phyloP scores from a whole-genome alignment of 2,329 filamentous ascomycete species.

The Plectosphaerella sp. region DNA sequence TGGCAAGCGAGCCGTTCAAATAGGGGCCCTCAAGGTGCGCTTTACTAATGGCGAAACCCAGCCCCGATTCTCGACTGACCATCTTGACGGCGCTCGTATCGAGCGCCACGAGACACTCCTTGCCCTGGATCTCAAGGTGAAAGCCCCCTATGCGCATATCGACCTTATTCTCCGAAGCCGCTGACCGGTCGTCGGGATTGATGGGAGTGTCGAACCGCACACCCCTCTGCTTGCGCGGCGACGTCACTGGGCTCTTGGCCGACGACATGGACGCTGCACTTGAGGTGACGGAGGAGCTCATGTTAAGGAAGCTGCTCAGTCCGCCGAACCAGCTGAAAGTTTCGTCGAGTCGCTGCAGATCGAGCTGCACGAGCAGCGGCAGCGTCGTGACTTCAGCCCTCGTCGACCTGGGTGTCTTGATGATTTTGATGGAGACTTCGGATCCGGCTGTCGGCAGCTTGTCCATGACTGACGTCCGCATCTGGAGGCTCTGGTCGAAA shows the following conservation, averaged over 20 bases:
- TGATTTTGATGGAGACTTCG: slow-evolving; percentile 52
- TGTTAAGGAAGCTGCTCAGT: slow-evolving; percentile 82
- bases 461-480: slow-evolving; percentile 56
- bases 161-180: slow-evolving; percentile 57
- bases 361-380: slow-evolving; percentile 70
- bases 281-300: slow-evolving; percentile 79
- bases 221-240: slow-evolving; percentile 42
- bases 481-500: slow-evolving; percentile 53
- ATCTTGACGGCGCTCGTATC: slow-evolving; percentile 80
- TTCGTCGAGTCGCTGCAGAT: slow-evolving; percentile 79
- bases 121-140: slow-evolving; percentile 71
- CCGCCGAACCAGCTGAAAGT: slow-evolving; percentile 87
- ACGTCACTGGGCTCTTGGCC: slow-evolving; percentile 30
- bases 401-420: slow-evolving; percentile 36
- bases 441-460: slow-evolving; percentile 52
- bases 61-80: slow-evolving; percentile 66
- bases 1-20: slow-evolving; percentile 43
- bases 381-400: slow-evolving; percentile 68
- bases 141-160: slow-evolving; percentile 75
- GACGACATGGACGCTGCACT: slow-evolving; percentile 48
- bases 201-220: slow-evolving; percentile 55
- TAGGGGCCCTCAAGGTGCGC: slow-evolving; percentile 72
- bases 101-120: slow-evolving; percentile 67
- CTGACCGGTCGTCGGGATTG: slow-evolving; percentile 41
- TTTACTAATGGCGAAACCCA: slow-evolving; percentile 71